Percentiles rank a stretch among this genome's conserved stretches.
These are phyloP conservation scores for Capsaspora owczarzaki DNA, from an alignment of 78 protist species.

Conservation along the genomic window DNA sequence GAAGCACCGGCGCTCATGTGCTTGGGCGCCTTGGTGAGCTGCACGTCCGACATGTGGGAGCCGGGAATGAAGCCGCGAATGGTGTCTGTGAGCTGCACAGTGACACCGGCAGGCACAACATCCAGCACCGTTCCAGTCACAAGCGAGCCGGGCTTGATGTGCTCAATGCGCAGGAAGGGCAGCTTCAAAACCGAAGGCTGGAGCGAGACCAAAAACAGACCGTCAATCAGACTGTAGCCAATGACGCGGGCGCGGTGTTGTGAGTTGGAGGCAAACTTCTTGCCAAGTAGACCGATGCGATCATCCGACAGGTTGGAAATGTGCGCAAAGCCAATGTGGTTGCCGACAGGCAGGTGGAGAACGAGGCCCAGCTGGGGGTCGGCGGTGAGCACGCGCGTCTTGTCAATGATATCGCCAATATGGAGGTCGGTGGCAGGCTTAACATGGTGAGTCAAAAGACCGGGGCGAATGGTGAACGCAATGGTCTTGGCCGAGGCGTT, in stretches of 20 bases:
- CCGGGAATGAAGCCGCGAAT: conserved; percentile 23
- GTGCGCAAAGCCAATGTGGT: not conserved
- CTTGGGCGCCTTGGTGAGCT: not conserved
- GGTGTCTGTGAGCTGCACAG: conserved; percentile 6
- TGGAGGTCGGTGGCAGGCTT: not conserved
- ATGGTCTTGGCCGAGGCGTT: not conserved
- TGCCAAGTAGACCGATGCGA: not conserved
- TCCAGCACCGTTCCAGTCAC: not conserved
- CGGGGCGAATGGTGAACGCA: not conserved
- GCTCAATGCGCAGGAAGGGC: not conserved
- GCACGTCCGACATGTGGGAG: conserved; percentile 10
- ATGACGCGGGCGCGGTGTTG: not conserved
- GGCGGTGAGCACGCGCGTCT: not conserved
- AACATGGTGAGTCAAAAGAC: not conserved
- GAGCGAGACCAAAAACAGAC: not conserved
- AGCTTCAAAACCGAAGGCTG: not conserved
- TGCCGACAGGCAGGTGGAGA: not conserved
- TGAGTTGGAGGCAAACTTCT: not conserved
- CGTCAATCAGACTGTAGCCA: not conserved
- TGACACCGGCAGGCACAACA: conserved; percentile 4
- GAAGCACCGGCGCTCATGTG: not conserved
- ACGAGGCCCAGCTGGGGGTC: not conserved
- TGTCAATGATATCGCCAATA: not conserved
- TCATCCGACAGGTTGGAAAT: not conserved
- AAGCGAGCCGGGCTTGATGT: not conserved